These are phyloP conservation scores for Pseudogymnoascus sp. DNA, from an alignment of 2,329 filamentous ascomycete species.

Conservation along the genomic window DNA sequence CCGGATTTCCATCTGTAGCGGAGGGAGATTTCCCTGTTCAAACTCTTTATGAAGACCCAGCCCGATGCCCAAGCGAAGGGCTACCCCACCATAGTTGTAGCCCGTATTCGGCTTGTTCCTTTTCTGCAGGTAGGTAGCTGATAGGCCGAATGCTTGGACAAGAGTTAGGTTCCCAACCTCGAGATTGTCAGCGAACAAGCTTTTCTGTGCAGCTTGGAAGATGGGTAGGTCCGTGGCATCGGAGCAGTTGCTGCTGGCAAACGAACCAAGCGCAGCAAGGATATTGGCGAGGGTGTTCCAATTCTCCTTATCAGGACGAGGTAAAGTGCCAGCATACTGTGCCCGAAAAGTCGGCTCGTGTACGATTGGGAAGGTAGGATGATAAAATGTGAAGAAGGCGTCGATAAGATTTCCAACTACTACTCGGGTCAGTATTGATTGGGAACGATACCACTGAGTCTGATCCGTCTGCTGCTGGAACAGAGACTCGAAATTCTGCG, in stretches of 20 bases:
- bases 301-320: conserved; percentile 13
- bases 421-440: conserved; percentile 2
- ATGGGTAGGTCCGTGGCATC: conserved; percentile 12
- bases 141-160: conserved; percentile 37
- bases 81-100: conserved; percentile 76
- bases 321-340: conserved; percentile 16
- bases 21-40: conserved; percentile 13
- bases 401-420: conserved; percentile 23
- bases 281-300: conserved; percentile 18
- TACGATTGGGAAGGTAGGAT: conserved; percentile 37
- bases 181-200: conserved; percentile 35
- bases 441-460: conserved; percentile 2
- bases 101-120: conserved; percentile 42
- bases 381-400: conserved; percentile 36
- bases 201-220: conserved; percentile 14
- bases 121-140: conserved; percentile 42
- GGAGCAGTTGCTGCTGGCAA: conserved; percentile 13
- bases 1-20: conserved; percentile 16
- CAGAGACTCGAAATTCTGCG: background rate
- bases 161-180: conserved; percentile 38
- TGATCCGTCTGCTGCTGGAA: conserved; percentile 7
- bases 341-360: conserved; percentile 36
- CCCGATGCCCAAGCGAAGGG: conserved; percentile 72
- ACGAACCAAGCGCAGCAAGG: conserved; percentile 17
- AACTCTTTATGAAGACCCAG: conserved; percentile 35